Conservation (phyloP, 148 eudicot species). For the Cornus controversa region DNA sequence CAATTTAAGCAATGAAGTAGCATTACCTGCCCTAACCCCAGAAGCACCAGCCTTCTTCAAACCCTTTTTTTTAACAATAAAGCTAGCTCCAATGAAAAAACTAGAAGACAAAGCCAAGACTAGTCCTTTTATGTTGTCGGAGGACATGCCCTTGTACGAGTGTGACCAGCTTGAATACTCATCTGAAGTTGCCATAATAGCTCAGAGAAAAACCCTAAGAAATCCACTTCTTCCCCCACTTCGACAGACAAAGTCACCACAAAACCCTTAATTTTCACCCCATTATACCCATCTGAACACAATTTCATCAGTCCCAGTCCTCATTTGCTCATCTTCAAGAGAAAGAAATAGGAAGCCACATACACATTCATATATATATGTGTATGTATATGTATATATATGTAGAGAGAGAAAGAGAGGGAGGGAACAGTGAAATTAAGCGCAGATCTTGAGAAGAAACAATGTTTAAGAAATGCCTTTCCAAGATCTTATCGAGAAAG, state of each 20-base stretch:
- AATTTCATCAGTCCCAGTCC: neutral
- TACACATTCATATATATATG: neutral
- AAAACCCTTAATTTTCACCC: neutral
- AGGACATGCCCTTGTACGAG: constrained; percentile 42
- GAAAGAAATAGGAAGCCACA: neutral
- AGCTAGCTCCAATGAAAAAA: constrained; percentile 41
- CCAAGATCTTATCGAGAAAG: too few relatives aligned
- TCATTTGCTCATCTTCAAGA: neutral
- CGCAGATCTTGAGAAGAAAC: neutral
- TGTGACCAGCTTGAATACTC: constrained; percentile 16
- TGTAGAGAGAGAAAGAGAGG: neutral
- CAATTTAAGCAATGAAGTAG: neutral
- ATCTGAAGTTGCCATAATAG: neutral
- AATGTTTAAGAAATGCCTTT: neutral
- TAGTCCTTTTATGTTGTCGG: constrained; percentile 38
- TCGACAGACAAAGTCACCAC: neutral
- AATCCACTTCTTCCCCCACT: too few relatives aligned
- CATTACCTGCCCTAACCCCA: constrained; percentile 37
- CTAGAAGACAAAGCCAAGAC: constrained; percentile 40
- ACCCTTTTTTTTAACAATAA: constrained; percentile 42
- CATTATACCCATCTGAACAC: neutral
- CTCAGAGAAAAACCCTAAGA: neutral
- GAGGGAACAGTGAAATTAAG: neutral
- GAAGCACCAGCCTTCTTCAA: constrained; percentile 36
- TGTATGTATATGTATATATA: neutral